These are phyloP conservation scores for Neopestalotiopsis sp. DNA, from an alignment of 2,329 filamentous ascomycete species.

Conservation along the genomic window DNA sequence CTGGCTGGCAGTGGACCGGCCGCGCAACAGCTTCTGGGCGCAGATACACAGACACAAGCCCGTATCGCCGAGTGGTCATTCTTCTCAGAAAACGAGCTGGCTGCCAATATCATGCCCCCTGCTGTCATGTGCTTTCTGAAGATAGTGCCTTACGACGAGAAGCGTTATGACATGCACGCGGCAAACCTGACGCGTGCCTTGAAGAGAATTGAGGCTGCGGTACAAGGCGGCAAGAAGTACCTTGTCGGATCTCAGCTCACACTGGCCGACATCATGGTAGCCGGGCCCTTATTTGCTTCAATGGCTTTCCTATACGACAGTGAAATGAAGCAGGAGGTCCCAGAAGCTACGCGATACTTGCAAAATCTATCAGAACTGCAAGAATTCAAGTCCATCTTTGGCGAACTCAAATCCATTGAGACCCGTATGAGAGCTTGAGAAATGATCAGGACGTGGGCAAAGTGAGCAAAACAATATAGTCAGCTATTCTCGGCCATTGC, in stretches of 20 bases:
- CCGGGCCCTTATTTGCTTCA: conserved; percentile 30
- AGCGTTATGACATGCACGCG: conserved; percentile 26
- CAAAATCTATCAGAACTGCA: conserved; percentile 35
- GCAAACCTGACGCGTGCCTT: conserved; percentile 34
- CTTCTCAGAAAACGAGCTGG: conserved; percentile 45
- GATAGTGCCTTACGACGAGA: conserved; percentile 33
- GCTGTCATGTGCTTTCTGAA: conserved; percentile 37
- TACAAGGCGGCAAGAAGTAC: conserved; percentile 41
- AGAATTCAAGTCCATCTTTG: conserved; percentile 41
- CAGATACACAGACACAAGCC: conserved; percentile 45
- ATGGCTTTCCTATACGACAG: conserved; percentile 37
- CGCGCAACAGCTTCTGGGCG: conserved; percentile 50
- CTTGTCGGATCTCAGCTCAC: conserved; percentile 44
- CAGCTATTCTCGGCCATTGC: too few species aligned
- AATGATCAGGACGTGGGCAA: not conserved
- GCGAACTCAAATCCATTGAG: conserved; percentile 39
- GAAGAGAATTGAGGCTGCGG: conserved; percentile 35
- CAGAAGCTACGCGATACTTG: conserved; percentile 38
- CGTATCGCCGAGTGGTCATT: conserved; percentile 52
- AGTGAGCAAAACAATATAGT: not conserved
- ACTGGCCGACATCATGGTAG: conserved; percentile 44
- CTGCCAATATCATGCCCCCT: conserved; percentile 26
- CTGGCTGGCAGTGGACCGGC: conserved; percentile 51
- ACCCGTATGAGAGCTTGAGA: conserved; percentile 25
- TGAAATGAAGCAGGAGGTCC: conserved; percentile 41